Conservation (phyloP, 305 asterid genomes). For the Fraxinus baroniana region DNA sequence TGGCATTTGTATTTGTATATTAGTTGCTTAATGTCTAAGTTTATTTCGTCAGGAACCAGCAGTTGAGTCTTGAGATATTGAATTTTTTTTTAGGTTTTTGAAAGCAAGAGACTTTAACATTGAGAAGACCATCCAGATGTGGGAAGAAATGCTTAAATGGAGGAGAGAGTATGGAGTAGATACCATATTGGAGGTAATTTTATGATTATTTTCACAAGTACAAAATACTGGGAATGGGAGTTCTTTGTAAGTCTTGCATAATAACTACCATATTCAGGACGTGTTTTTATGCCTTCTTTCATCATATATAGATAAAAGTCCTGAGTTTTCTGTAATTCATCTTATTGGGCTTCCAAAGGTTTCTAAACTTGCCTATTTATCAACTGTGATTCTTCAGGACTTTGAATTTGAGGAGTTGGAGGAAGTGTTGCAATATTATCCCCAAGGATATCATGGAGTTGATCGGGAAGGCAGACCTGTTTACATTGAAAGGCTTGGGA, state of each 20-base stretch:
- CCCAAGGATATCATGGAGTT: slow-evolving; percentile 97
- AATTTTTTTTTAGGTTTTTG: slow-evolving; percentile 54
- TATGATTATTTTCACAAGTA: slow-evolving; percentile 16
- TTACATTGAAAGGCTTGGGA: slow-evolving; percentile 75
- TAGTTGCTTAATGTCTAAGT: slow-evolving; percentile 17
- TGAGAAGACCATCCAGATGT: slow-evolving; percentile 70
- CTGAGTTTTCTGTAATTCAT: background rate
- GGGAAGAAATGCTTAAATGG: slow-evolving; percentile 98
- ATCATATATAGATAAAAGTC: background rate
- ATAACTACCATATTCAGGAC: slow-evolving; percentile 8
- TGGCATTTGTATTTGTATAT: background rate
- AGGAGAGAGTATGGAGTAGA: slow-evolving; percentile 83
- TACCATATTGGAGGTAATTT: slow-evolving; percentile 78
- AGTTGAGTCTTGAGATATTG: slow-evolving; percentile 17
- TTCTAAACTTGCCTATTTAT: slow-evolving; percentile 8
- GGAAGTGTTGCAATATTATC: slow-evolving; percentile 85
- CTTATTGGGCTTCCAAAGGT: background rate
- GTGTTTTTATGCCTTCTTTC: slow-evolving; percentile 9
- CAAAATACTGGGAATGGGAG: background rate
- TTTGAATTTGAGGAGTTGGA: slow-evolving; percentile 80
- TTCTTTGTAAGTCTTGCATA: slow-evolving; percentile 3
- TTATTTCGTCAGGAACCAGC: background rate
- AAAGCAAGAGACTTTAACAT: slow-evolving; percentile 82
- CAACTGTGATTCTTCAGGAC: slow-evolving; percentile 49
- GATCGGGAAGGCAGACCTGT: slow-evolving; percentile 94